A percentile compares a stretch with the other conserved stretches of the same genome.
phyloP scores from a whole-genome alignment of 73 alveolate species.

The Paramecium caudatum region DNA sequence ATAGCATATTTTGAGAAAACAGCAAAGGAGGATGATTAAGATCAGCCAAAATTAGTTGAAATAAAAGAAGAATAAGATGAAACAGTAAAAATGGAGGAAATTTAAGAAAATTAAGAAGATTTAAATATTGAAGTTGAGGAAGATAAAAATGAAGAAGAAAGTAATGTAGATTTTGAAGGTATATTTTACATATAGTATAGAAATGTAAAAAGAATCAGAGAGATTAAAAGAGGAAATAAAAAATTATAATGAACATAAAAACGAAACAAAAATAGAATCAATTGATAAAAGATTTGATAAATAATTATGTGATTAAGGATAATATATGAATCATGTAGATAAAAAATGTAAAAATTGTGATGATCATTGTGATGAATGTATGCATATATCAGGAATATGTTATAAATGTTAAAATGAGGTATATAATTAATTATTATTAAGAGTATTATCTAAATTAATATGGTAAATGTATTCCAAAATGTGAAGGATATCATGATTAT shows the following conservation, averaged over 20 bases:
- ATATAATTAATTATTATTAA: not conserved
- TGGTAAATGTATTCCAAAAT: constrained; percentile 20
- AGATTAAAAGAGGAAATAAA: not conserved
- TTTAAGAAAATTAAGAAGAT: not conserved
- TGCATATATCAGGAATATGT: constrained; percentile 25
- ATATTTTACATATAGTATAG: not conserved
- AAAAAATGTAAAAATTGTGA: constrained; percentile 37
- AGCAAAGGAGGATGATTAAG: not conserved
- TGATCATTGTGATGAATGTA: constrained; percentile 27
- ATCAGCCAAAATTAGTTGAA: not conserved
- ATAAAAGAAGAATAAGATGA: not conserved
- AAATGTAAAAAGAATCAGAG: constrained; percentile 9
- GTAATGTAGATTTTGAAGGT: constrained; percentile 18
- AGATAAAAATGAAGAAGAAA: not conserved
- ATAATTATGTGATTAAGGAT: not conserved
- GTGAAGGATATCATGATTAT: not conserved
- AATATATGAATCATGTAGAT: not conserved
- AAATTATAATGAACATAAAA: not conserved
- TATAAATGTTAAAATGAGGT: constrained; percentile 11
- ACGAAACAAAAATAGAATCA: not conserved
- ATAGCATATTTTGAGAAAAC: not conserved
- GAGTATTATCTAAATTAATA: constrained; percentile 18
- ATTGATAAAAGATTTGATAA: not conserved
- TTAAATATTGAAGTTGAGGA: not conserved
- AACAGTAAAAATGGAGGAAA: not conserved